Conservation (phyloP, 768 basidiomycete genomes). For the Postia placenta region DNA sequence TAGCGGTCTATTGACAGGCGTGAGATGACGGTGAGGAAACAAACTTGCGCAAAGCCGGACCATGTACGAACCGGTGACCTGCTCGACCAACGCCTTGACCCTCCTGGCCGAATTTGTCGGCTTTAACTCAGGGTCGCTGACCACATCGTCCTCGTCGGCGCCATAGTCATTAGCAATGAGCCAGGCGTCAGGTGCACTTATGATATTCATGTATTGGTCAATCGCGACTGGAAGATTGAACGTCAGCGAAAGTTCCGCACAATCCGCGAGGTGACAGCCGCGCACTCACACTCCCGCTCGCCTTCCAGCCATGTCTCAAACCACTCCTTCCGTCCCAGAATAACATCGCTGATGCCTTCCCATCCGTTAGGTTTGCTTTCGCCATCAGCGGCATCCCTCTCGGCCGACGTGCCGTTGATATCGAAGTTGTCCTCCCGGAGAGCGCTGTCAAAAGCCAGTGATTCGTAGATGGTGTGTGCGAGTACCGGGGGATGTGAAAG, state of each 20-base stretch:
- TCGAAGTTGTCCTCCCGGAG: constrained; percentile 70
- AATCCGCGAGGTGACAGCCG: neutral
- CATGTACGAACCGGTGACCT: constrained; percentile 84
- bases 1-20: constrained; percentile 66
- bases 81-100: constrained; percentile 81
- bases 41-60: neutral
- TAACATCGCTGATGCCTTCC: constrained; percentile 76
- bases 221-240: constrained; percentile 74
- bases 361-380: constrained; percentile 35
- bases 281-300: constrained; percentile 75
- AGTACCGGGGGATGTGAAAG: constrained; percentile 77
- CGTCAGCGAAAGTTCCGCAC: neutral
- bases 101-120: constrained; percentile 82
- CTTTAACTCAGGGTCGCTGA: constrained; percentile 37
- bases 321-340: constrained; percentile 83
- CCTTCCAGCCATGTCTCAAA: constrained; percentile 87
- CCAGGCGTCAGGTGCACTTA: constrained; percentile 83
- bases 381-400: constrained; percentile 14
- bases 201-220: constrained; percentile 80
- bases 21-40: neutral
- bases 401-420: constrained; percentile 45
- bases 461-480: constrained; percentile 94
- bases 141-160: constrained; percentile 35
- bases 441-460: constrained; percentile 79
- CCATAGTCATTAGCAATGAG: constrained; percentile 62